Evolutionary conservation across 225 moss, liverwort and hornwort species (phyloP), one percentile per base, ranked within the genome.

Genomic region (Straminergon stramineum): DNA sequence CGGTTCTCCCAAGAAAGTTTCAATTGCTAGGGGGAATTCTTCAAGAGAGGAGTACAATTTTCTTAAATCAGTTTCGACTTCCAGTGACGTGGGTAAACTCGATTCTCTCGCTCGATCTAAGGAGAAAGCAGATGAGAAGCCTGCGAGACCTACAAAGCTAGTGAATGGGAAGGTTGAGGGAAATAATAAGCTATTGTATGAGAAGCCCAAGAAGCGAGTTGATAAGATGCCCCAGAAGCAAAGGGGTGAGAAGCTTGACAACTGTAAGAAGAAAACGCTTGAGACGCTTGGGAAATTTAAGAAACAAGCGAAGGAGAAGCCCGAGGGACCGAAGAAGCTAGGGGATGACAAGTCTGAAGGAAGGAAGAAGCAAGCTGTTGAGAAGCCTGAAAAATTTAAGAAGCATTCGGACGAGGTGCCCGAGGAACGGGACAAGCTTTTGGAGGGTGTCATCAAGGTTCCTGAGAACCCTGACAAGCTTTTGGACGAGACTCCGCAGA

Each of bases 1-100:
- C 52, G n/a, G 21, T 58, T 85, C 88, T 65, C 81, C 53, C 34
- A 82, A 88, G 73, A 88, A 85, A 61, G 28, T 60, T 82, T 86
- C 82, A 91, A 32, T 34, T 87, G 74, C 67, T 69, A 78, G 81
- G 70, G 87, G 71, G 32, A 69, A 55, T 81, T 81, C 17, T 56
- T n/a, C 84, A 77, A 85, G 85, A 77, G 82, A 86, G 64, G 87
- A 91, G 34, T 77, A 86, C 56, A 79, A 77, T 87, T 89, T 91
- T 86, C 88, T 79, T 30, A 81, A 75, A 65, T 73, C 76, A 65
- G 70, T 35, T 75, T 85, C 84, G 68, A 41, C 70, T 67, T 43
- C 87, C 48, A 81, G 66, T 82, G 87, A 77, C 41, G 85, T 71
- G 71, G 64, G 79, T 76, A 82, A 83, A 53, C 45, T 77, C 45